Base-by-base conservation (phyloP, 129 eudicot species). In the Cynara cardunculus region DNA sequence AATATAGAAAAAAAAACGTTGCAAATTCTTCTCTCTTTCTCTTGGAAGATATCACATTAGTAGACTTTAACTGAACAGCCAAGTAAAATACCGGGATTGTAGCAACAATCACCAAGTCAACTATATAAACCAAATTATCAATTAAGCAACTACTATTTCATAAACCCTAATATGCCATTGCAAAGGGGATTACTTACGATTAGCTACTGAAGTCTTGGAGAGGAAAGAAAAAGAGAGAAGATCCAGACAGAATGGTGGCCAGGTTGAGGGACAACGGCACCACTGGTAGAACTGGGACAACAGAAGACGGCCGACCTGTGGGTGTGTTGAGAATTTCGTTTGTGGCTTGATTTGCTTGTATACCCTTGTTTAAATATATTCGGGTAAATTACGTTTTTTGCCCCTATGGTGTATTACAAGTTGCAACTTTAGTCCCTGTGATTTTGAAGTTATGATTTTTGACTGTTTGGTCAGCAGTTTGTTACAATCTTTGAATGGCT, bases 301-400 rank as follows among this genome's bases (percentile, higher is more conserved):
- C 35, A 26, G 79, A 66, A 28, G 34, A 66, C 70, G 84, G 75
- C 84, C 72, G 7, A 12, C 1, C 25, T 56, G 37, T 5, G 25
- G 4, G 25, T 65, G 62, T 49, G 71, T 49, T 30, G 16, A 14
- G 65, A 67, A 30, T 41, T 22, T 41, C 14, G 26, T 16, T 7
- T 75, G 85, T 49, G 85, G 85, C 61, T 75, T 46, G 75, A 69
- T 49, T 79, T 7, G 82, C 24, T 56, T 56, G 64, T 53, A n/a
- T n/a, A 56, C 65, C 24, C 65, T 56, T 56, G 22, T 53, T 53
- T 18, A n/a, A 16, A 53, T 53, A 37, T 18, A 72, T 72, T 61
- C 65, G 39, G 39, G 39, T 34, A 30, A 30, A 30, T 30, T 30
- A 34, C 10, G 1, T 34, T 34, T 34, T 34, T 34, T 0, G 39